Evolutionary conservation across 352 stramenopile species (phyloP).

Genomic region (Phytophthora hibernalis): DNA sequence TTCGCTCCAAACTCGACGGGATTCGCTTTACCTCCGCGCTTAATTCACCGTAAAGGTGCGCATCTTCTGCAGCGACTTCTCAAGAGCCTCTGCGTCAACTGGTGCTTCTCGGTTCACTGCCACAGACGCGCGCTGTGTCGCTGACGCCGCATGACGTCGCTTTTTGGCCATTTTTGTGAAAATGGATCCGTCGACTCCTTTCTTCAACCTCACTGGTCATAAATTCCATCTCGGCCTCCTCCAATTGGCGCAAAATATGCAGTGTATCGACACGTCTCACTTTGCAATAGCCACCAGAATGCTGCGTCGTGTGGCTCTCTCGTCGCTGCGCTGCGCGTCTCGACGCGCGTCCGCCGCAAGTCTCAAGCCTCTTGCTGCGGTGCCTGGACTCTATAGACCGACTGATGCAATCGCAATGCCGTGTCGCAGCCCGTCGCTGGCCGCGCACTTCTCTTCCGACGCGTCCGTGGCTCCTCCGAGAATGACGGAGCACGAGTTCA

Average conservation of each 20-base stretch:
- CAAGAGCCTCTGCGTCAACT: conserved; percentile 10
- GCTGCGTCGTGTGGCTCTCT: conserved; percentile 30
- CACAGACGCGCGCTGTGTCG: conserved; percentile 16
- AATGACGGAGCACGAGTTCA: conserved; percentile 80
- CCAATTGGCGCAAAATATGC: conserved; percentile 8
- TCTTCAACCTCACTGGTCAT: background rate
- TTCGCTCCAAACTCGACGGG: conserved; percentile 33
- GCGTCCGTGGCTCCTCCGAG: conserved; percentile 13
- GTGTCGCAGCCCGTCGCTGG: conserved; percentile 3
- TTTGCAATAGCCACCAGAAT: conserved; percentile 30
- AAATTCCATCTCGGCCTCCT: conserved; percentile 6
- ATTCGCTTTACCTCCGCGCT: conserved; percentile 25
- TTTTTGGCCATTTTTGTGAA: conserved; percentile 49
- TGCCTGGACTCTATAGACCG: background rate
- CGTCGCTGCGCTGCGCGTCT: conserved; percentile 31
- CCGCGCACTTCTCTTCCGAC: conserved; percentile 31
- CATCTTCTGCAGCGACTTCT: conserved; percentile 21
- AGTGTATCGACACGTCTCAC: conserved; percentile 5
- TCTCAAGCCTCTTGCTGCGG: conserved; percentile 16
- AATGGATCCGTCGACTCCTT: too few species aligned
- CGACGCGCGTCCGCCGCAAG: conserved; percentile 7
- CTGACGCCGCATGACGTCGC: conserved; percentile 23
- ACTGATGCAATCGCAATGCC: background rate
- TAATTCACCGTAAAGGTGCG: conserved; percentile 21
- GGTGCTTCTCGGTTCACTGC: conserved; percentile 8